These are phyloP conservation scores for Rosa chinensis DNA, from an alignment of 306 rosid species.

Conservation along the genomic window DNA sequence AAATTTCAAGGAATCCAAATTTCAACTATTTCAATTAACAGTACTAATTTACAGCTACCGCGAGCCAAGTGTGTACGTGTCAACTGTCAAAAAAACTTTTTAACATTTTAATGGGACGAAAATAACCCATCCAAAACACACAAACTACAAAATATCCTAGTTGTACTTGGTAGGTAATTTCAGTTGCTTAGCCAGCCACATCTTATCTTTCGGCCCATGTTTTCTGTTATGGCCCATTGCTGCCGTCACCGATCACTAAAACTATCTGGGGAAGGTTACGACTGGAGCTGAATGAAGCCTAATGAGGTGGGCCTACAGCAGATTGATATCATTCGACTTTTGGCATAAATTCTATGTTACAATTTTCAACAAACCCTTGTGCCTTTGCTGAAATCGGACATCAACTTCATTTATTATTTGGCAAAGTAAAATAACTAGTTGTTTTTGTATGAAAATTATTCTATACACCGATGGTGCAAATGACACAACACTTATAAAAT, in stretches of 20 bases:
- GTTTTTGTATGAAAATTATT: too few species aligned
- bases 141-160: background rate
- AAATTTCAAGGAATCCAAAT: too few species aligned
- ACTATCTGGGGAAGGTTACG: slow-evolving; percentile 10
- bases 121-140: background rate
- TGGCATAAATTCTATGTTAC: background rate
- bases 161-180: background rate
- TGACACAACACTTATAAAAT: too few species aligned
- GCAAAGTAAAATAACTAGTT: too few species aligned
- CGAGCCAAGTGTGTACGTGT: too few species aligned
- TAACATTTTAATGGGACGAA: too few species aligned
- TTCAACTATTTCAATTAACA: too few species aligned
- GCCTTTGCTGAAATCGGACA: background rate
- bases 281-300: background rate
- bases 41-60: too few species aligned
- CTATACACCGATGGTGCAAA: too few species aligned
- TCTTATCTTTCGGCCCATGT: background rate
- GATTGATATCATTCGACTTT: background rate
- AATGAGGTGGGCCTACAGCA: background rate
- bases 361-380: background rate
- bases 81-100: too few species aligned
- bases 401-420: too few species aligned
- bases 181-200: background rate
- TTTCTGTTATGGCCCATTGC: background rate
- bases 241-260: background rate